phyloP scores from a whole-genome alignment of 1,284 basidiomycete genomes.

The Cystobasidium pallidum region DNA sequence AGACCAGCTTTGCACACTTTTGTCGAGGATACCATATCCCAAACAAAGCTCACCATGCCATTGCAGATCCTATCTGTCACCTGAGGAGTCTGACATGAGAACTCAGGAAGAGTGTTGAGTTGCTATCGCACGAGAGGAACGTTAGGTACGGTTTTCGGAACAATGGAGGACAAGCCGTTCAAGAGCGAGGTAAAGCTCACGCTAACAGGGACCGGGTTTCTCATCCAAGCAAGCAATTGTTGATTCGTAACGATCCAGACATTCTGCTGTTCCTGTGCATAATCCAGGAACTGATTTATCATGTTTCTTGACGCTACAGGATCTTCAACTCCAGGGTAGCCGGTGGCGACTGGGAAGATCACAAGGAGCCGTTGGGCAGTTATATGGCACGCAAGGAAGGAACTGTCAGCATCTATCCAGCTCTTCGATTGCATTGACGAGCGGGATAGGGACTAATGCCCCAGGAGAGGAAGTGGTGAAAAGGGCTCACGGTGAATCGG shows the following conservation, averaged over 20 bases:
- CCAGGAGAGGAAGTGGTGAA: constrained; percentile 41
- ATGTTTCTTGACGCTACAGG: constrained; percentile 66
- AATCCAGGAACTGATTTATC: constrained; percentile 79
- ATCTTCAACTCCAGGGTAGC: constrained; percentile 65
- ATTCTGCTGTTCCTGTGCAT: constrained; percentile 73
- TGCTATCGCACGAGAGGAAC: neutral
- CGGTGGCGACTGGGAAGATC: constrained; percentile 50
- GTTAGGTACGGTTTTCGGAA: neutral
- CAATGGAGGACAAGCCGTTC: neutral
- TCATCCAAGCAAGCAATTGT: constrained; percentile 74
- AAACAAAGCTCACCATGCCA: constrained; percentile 62
- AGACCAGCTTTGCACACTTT: neutral
- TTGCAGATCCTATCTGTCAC: constrained; percentile 70
- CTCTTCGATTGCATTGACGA: no score
- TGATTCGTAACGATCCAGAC: constrained; percentile 56
- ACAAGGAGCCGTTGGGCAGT: neutral
- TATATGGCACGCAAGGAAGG: no score
- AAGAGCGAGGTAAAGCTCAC: constrained; percentile 54
- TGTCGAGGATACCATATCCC: neutral
- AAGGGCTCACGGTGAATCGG: constrained; percentile 69
- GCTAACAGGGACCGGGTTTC: constrained; percentile 68
- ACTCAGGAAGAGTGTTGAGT: constrained; percentile 62
- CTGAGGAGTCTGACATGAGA: constrained; percentile 68
- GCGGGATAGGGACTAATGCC: no score
- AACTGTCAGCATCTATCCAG: no score